Conservation (phyloP, 1,139 yeast species). For the Waltiozyma sp. region DNA sequence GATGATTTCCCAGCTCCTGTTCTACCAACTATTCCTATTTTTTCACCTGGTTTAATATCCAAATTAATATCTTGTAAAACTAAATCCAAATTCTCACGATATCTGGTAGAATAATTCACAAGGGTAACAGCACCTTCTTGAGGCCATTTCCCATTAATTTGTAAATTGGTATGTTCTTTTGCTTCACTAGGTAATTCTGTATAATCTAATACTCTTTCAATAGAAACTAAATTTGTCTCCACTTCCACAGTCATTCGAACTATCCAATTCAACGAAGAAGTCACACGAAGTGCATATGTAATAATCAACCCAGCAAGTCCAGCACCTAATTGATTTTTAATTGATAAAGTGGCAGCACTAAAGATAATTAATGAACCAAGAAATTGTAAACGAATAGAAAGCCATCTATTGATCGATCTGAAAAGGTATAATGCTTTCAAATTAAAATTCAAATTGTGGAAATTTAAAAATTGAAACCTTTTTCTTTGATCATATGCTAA, state of each 20-base stretch:
- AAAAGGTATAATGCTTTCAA: constrained; percentile 46
- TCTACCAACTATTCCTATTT: constrained; percentile 74
- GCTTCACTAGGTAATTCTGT: constrained; percentile 55
- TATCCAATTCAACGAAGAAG: constrained; percentile 46
- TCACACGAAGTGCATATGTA: constrained; percentile 60
- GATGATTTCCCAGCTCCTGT: constrained; percentile 84
- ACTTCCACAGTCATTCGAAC: constrained; percentile 62
- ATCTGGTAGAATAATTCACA: constrained; percentile 51
- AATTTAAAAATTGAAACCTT: constrained; percentile 44
- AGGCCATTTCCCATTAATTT: too few species aligned
- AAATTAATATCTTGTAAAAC: constrained; percentile 46
- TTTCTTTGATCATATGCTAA: constrained; percentile 41
- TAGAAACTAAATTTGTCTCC: constrained; percentile 66
- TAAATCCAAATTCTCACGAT: constrained; percentile 47
- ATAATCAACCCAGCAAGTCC: constrained; percentile 68
- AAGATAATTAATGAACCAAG: constrained; percentile 58
- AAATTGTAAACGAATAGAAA: constrained; percentile 54
- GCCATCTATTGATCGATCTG: constrained; percentile 60
- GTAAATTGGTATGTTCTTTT: constrained; percentile 24
- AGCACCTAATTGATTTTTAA: constrained; percentile 43
- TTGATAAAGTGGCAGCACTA: constrained; percentile 44
- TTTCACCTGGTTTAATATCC: constrained; percentile 47
- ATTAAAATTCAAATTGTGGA: constrained; percentile 52
- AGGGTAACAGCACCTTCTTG: constrained; percentile 43
- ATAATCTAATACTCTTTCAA: constrained; percentile 67